These are phyloP conservation scores for Ganoderma leucocontextum DNA, from an alignment of 1,284 basidiomycete genomes.

Conservation along the genomic window DNA sequence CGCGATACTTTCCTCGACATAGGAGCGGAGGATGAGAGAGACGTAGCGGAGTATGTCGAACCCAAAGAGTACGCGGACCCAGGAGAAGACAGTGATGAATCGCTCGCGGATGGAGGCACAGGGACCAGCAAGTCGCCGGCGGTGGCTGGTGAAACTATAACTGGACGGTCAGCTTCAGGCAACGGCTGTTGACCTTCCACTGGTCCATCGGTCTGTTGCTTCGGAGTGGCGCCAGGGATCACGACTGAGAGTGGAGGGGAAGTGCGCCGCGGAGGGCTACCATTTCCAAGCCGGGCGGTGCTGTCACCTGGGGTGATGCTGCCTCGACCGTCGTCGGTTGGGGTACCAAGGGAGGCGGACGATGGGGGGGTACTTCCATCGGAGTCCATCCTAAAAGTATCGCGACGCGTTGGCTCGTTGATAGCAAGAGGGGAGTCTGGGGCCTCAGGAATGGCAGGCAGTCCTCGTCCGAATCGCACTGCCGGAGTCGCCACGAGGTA, in stretches of 20 bases:
- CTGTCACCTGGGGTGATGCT: conserved; percentile 22
- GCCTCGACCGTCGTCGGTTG: conserved; percentile 23
- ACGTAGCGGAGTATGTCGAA: conserved; percentile 26
- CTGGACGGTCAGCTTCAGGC: conserved; percentile 20
- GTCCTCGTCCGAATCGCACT: conserved; percentile 21
- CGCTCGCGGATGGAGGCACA: conserved; percentile 25
- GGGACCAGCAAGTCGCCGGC: conserved; percentile 32
- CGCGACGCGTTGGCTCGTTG: conserved; percentile 16
- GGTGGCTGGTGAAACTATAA: conserved; percentile 25
- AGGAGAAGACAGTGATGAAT: conserved; percentile 27
- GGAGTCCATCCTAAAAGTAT: conserved; percentile 24
- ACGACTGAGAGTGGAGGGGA: conserved; percentile 30
- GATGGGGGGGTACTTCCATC: conserved; percentile 25
- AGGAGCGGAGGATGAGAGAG: conserved; percentile 23
- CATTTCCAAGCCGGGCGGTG: conserved; percentile 16
- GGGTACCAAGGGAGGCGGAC: conserved; percentile 23
- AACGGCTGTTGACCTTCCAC: conserved; percentile 18
- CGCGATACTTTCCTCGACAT: conserved; percentile 25
- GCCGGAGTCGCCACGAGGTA: conserved; percentile 25
- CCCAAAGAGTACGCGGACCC: conserved; percentile 25
- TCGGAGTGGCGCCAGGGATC: conserved; percentile 20
- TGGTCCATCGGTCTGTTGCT: conserved; percentile 12
- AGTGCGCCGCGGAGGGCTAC: conserved; percentile 19
- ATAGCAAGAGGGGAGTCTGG: conserved; percentile 24
- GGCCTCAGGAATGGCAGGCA: conserved; percentile 33